Base-by-base conservation (phyloP, 805 yeast genomes). In the Candida jianshihensis region DNA sequence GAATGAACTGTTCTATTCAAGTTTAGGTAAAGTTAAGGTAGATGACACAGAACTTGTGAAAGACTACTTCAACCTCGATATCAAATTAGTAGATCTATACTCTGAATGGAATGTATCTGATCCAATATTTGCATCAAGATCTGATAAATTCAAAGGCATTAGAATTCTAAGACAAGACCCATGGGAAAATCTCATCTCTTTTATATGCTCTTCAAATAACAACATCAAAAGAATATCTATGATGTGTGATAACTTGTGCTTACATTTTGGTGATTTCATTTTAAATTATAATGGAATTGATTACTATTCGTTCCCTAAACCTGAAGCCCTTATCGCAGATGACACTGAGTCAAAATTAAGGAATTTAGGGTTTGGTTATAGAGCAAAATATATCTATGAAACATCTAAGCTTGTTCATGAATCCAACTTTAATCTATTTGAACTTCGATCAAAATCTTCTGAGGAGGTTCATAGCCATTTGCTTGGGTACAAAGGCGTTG, bases 131-230 rank as follows among this genome's bases (percentile, higher is more conserved):
- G 55, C 54, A 31, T 59, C 56, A 34, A 54, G 53, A 36, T 36
- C 61, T 5, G 43, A 56, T 26, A 52, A 49, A 21, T 75, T 76
- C 37, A 65, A 65, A 4, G 97, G 97, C 0, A 78, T 90, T 15
- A 63, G 98, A 21, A 86, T 90, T 43, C 68, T 92, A 19, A 69
- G 89, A 26, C 97, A 92, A 57, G 96, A 90, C 45, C 97, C 98
- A 0, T 92, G 97, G 97, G 98, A 92, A 48, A 87, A 90, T 30
- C 64, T 88, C 31, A 63, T 90, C 15, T 83, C 92, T 2, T 92
- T 90, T 46, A 92, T 92, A 10, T 92, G 97, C 60, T 86, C 96
- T 2, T 80, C 95, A n/a, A 92, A 92, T 58, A 92, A 92, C 60
- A 92, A 92, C 51, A 92, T 92, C 36, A 87, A 90, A 52, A 68